phyloP scores from a whole-genome alignment of 331 rosid species.

The Acacia concinna region DNA sequence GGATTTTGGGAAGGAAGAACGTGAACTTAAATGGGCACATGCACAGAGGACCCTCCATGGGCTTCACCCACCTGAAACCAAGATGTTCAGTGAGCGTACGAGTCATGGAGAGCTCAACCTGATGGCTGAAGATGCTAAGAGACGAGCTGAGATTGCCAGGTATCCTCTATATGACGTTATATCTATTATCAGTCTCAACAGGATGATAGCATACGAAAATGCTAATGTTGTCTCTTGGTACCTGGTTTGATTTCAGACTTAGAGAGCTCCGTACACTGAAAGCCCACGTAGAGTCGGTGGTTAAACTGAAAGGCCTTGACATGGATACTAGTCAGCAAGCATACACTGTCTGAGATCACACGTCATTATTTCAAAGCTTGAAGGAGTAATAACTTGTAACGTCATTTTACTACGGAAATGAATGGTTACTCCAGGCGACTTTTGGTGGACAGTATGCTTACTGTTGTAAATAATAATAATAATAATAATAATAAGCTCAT shows the following conservation, averaged over 20 bases:
- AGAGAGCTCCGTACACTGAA: constrained; percentile 63
- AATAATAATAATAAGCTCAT: neutral
- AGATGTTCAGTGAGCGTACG: constrained; percentile 57
- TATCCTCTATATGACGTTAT: constrained; percentile 3
- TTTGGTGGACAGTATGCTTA: constrained; percentile 19
- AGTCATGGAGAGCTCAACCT: constrained; percentile 60
- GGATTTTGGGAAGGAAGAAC: constrained; percentile 80
- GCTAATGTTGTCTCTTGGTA: neutral
- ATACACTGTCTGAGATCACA: constrained; percentile 51
- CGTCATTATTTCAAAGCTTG: neutral
- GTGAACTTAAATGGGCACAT: constrained; percentile 81
- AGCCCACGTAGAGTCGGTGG: constrained; percentile 75
- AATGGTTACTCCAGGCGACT: constrained; percentile 1
- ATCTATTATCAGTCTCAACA: neutral
- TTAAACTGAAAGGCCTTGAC: constrained; percentile 66
- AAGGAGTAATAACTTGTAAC: neutral
- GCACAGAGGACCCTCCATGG: constrained; percentile 89
- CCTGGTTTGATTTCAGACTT: constrained; percentile 44
- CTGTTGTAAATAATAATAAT: neutral
- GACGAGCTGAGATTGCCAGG: constrained; percentile 91
- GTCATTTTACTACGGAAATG: neutral
- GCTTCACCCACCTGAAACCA: constrained; percentile 71
- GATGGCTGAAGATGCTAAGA: constrained; percentile 87
- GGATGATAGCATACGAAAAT: neutral
- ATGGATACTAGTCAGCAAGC: constrained; percentile 65